phyloP scores from a whole-genome alignment of 2,329 filamentous ascomycete genomes.

The Acrocalymma vagum region DNA sequence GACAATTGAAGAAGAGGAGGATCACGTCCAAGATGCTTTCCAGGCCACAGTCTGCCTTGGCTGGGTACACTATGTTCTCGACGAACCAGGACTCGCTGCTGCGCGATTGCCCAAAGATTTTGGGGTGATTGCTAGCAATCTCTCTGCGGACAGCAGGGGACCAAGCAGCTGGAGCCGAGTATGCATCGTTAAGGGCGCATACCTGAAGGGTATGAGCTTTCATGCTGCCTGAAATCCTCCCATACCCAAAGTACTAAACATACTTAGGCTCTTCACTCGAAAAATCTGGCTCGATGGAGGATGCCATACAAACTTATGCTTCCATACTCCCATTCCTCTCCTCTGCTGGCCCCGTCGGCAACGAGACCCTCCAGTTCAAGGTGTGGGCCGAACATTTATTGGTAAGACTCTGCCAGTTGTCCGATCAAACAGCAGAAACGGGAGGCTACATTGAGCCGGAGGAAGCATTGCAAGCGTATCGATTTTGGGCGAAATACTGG shows the following conservation, averaged over 20 bases:
- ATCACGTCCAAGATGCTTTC: constrained; percentile 65
- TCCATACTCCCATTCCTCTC: constrained; percentile 71
- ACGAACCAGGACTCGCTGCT: constrained; percentile 71
- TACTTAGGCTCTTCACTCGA: constrained; percentile 56
- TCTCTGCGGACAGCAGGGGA: constrained; percentile 41
- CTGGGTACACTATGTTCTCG: constrained; percentile 83
- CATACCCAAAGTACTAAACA: constrained; percentile 16
- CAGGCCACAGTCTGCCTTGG: constrained; percentile 85
- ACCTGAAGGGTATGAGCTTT: constrained; percentile 78
- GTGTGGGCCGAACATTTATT: constrained; percentile 83
- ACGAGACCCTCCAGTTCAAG: constrained; percentile 64
- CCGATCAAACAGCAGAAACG: constrained; percentile 63
- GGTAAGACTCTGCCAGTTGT: constrained; percentile 77
- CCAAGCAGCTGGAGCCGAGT: constrained; percentile 81
- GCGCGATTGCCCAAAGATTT: constrained; percentile 71
- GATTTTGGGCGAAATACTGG: constrained; percentile 77
- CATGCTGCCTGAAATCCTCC: neutral
- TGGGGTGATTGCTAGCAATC: constrained; percentile 38
- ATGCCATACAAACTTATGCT: constrained; percentile 73
- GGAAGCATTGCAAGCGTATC: constrained; percentile 58
- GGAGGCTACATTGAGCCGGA: constrained; percentile 34
- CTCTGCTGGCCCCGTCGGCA: constrained; percentile 61
- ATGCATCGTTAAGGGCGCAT: constrained; percentile 80
- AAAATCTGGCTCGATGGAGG: constrained; percentile 51
- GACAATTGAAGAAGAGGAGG: constrained; percentile 50